A percentile compares a stretch with the other conserved stretches of the same genome.
Conservation (phyloP, 2,329 filamentous ascomycete species). For the Fusarium sp. region DNA sequence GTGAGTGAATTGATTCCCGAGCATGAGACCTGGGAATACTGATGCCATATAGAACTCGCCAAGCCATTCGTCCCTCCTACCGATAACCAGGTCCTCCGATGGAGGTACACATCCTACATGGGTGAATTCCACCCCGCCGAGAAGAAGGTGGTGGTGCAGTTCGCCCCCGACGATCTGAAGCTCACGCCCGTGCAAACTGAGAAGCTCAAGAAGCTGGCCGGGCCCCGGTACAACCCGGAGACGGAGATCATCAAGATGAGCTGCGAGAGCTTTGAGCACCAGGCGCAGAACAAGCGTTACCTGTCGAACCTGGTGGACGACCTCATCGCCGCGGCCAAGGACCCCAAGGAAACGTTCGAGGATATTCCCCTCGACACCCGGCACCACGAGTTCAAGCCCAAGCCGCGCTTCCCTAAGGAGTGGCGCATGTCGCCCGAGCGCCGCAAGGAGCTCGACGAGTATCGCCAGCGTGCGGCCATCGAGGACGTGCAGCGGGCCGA, state of each 20-base stretch:
- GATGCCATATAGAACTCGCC: conserved; percentile 74
- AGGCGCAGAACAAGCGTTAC: conserved; percentile 97
- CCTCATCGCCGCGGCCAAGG: conserved; percentile 81
- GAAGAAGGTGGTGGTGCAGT: conserved; percentile 94
- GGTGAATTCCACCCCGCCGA: conserved; percentile 92
- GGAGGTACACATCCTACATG: conserved; percentile 97
- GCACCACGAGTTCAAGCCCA: conserved; percentile 79
- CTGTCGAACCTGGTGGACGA: conserved; percentile 81
- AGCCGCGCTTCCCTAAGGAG: conserved; percentile 79
- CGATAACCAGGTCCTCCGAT: conserved; percentile 79
- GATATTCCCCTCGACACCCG: conserved; percentile 91
- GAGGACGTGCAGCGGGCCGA: conserved; percentile 67
- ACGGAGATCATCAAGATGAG: conserved; percentile 88
- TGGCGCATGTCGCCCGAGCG: conserved; percentile 85
- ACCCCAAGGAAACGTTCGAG: conserved; percentile 82
- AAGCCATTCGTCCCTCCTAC: conserved; percentile 83
- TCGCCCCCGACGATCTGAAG: conserved; percentile 78
- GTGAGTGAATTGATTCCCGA: conserved; percentile 64
- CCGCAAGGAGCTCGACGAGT: conserved; percentile 71
- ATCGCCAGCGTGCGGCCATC: conserved; percentile 63
- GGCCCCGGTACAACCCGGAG: conserved; percentile 87
- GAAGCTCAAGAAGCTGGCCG: conserved; percentile 90
- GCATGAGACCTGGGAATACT: conserved; percentile 5
- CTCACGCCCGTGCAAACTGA: conserved; percentile 75
- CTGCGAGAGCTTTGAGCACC: conserved; percentile 87